Conservation (phyloP, 1,284 basidiomycete genomes). For the Filobasidium uniguttulatum region DNA sequence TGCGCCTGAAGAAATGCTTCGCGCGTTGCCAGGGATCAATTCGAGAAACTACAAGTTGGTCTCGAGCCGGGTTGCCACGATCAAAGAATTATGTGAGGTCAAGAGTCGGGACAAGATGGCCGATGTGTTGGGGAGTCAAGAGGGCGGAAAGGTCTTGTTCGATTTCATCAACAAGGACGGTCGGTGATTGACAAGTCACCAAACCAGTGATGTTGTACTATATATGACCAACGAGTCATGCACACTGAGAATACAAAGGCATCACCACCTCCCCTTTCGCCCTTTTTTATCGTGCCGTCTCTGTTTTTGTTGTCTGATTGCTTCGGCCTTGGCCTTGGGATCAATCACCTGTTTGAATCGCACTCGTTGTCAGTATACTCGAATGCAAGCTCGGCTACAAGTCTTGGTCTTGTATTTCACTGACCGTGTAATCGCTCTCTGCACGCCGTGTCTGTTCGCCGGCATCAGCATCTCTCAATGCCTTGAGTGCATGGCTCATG, state of each 20-base stretch:
- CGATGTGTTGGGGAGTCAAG: conserved; percentile 7
- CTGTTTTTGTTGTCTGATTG: conserved; percentile 23
- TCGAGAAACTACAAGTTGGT: conserved; percentile 76
- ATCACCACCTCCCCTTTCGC: too few species aligned
- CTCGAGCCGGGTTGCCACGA: conserved; percentile 60
- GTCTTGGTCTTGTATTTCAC: conserved; percentile 5
- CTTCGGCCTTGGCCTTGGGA: conserved; percentile 32
- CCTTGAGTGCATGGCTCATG: conserved; percentile 58
- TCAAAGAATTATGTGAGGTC: conserved; percentile 64
- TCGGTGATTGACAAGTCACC: too few species aligned
- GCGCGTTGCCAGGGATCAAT: conserved; percentile 50
- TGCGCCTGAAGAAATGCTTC: conserved; percentile 37
- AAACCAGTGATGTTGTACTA: too few species aligned
- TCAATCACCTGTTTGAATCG: conserved; percentile 30
- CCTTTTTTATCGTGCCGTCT: too few species aligned
- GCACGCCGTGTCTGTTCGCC: conserved; percentile 55
- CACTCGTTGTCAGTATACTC: neutral
- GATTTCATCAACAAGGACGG: neutral
- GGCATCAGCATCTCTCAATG: conserved; percentile 62
- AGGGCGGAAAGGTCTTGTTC: conserved; percentile 7
- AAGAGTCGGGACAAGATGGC: conserved; percentile 29
- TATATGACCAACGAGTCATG: too few species aligned
- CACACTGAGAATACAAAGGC: too few species aligned
- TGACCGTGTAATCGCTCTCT: conserved; percentile 79
- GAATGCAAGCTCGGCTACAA: neutral